phyloP scores from a whole-genome alignment of 1,284 basidiomycete species.

The Austroboletus novae-zelandiae region DNA sequence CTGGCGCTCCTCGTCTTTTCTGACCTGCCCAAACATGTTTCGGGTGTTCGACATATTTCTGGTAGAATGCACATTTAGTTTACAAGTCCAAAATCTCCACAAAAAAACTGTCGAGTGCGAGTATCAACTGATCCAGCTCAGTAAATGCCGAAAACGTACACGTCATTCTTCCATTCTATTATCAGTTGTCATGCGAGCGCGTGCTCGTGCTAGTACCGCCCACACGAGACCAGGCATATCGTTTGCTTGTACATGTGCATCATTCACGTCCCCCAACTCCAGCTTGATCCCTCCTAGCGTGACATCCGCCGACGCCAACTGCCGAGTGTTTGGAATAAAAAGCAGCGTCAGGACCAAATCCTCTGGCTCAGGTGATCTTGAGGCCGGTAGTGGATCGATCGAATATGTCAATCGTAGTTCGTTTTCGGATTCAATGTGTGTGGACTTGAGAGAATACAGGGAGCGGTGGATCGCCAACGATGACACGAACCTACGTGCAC shows the following conservation, averaged over 20 bases:
- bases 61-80: conserved; percentile 77
- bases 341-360: conserved; percentile 55
- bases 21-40: conserved; percentile 62
- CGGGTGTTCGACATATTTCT: conserved; percentile 75
- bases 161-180: conserved; percentile 2
- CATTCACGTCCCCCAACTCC: conserved; percentile 60
- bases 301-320: conserved; percentile 56
- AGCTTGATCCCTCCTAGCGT: conserved; percentile 46
- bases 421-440: conserved; percentile 63
- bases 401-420: conserved; percentile 70
- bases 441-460: conserved; percentile 58
- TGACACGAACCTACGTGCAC: conserved; percentile 60
- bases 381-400: conserved; percentile 32
- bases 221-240: conserved; percentile 71
- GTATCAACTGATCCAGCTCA: too few species aligned
- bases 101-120: too few species aligned
- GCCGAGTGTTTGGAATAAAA: conserved; percentile 66
- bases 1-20: conserved; percentile 68
- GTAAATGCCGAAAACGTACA: neutral
- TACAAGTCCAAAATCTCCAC: too few species aligned
- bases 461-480: conserved; percentile 63
- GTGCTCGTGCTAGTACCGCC: conserved; percentile 49
- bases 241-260: conserved; percentile 61
- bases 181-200: neutral
- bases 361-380: conserved; percentile 15